A percentile compares a stretch with the other conserved stretches of the same genome.
Conservation (phyloP, 176 grass and related monocot species). For the Poa pratensis region DNA sequence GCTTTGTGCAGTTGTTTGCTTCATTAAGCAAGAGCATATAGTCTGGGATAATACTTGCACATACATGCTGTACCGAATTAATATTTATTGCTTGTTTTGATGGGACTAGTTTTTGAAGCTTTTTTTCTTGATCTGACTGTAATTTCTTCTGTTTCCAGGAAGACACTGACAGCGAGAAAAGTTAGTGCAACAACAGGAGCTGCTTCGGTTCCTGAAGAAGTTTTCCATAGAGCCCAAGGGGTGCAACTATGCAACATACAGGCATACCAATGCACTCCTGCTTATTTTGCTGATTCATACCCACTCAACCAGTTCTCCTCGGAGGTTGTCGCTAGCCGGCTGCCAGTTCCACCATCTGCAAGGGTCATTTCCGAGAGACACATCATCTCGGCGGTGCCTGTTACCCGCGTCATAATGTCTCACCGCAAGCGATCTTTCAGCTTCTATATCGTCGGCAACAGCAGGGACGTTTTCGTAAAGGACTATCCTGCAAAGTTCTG, state of each 20-base stretch:
- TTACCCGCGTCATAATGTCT: slow-evolving; percentile 79
- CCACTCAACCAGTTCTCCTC: slow-evolving; percentile 85
- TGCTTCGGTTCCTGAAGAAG: slow-evolving; percentile 84
- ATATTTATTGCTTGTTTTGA: neutral
- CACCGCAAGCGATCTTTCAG: slow-evolving; percentile 61
- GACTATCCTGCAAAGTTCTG: slow-evolving; percentile 83
- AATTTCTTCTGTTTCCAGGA: slow-evolving; percentile 58
- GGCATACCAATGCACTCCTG: slow-evolving; percentile 91
- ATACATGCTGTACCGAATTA: neutral
- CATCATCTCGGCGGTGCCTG: slow-evolving; percentile 80
- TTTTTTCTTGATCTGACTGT: neutral
- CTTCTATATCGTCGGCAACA: slow-evolving; percentile 77
- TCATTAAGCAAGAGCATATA: neutral
- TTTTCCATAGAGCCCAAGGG: slow-evolving; percentile 84
- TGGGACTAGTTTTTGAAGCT: neutral
- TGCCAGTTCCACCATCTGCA: slow-evolving; percentile 63
- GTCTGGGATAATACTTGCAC: neutral
- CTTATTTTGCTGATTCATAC: slow-evolving; percentile 93
- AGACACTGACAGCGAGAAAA: slow-evolving; percentile 62
- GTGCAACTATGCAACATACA: slow-evolving; percentile 87
- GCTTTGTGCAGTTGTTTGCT: neutral
- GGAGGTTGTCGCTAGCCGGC: slow-evolving; percentile 67
- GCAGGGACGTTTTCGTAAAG: slow-evolving; percentile 78
- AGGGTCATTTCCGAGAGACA: slow-evolving; percentile 84
- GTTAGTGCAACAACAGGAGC: slow-evolving; percentile 74